Base-by-base conservation (phyloP, 2,329 filamentous ascomycete genomes). In the Stemphylium vesicarium region DNA sequence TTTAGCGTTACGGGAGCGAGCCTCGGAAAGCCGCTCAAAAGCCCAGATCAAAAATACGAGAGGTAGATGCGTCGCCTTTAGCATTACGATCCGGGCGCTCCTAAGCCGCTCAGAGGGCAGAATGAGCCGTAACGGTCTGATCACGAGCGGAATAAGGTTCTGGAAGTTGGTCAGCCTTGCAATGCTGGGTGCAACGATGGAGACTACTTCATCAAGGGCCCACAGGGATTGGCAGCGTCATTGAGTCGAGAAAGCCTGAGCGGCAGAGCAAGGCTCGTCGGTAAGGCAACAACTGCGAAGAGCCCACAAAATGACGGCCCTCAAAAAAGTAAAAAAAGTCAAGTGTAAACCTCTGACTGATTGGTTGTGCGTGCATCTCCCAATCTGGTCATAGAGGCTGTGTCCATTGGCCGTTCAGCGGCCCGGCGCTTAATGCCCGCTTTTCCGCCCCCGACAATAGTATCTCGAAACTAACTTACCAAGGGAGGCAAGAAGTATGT, bases 141-240 rank as follows among this genome's bases (percentile, higher is more conserved):
- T 87, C 57, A 88, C 76, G 50, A 93, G 80, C 7, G 90, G 88
- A 39, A 94, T 79, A 35, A 95, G 82, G 72, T 94, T 95, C 83
- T 85, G 62, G 53, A 56, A 42, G 36, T 42, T 37, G 45, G 65
- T 76, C 63, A 77, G 72, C 67, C 68, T 70, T 64, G 57, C 57
- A 42, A 45, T 60, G 24, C 33, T 56, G 40, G 47, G 18, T 4
- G 33, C 37, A 16, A 32, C 32, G 12, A 31, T 41, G 41, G 20
- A 26, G 41, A 37, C 39, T 44, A 39, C 42, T 44, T 41, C 26
- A 29, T 58, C 50, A 37, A 49, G 46, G n/a, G 44, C 41, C 52
- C 39, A 47, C 49, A 52, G 31, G 46, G 45, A 41, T 53, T 49
- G 26, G 48, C 26, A 50, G 45, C 53, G 26, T 31, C 20, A 31